Percentiles rank a stretch among this genome's conserved stretches.
Conservation (phyloP, 805 yeast genomes). For the Starmera amethionina region DNA sequence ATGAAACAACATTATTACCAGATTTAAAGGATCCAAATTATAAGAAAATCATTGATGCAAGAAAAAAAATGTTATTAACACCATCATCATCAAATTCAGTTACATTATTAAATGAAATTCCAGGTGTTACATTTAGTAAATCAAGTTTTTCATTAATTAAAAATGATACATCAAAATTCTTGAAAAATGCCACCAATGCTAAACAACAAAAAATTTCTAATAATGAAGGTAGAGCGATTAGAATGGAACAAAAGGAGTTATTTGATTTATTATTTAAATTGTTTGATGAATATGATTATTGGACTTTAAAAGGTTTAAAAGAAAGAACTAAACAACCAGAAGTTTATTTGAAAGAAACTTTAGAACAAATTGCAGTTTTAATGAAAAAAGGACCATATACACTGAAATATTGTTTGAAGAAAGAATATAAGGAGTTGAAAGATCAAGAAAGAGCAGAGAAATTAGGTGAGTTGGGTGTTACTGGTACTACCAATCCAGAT, state of each 20-base stretch:
- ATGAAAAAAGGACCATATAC: slow-evolving; percentile 96
- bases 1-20: slow-evolving; percentile 87
- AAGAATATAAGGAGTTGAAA: slow-evolving; percentile 73
- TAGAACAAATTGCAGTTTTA: slow-evolving; percentile 81
- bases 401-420: slow-evolving; percentile 78
- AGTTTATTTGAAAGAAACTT: slow-evolving; percentile 78
- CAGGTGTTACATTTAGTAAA: slow-evolving; percentile 81
- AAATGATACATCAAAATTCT: slow-evolving; percentile 62
- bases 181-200: slow-evolving; percentile 38
- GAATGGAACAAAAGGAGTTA: slow-evolving; percentile 89
- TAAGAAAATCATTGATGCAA: slow-evolving; percentile 46
- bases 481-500: slow-evolving; percentile 7
- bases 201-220: slow-evolving; percentile 18
- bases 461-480: slow-evolving; percentile 38
- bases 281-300: slow-evolving; percentile 91
- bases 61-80: slow-evolving; percentile 37
- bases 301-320: slow-evolving; percentile 90
- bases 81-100: slow-evolving; percentile 44
- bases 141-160: slow-evolving; percentile 70
- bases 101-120: slow-evolving; percentile 65
- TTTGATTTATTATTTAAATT: slow-evolving; percentile 80
- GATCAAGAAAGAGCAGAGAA: slow-evolving; percentile 69
- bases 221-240: slow-evolving; percentile 75
- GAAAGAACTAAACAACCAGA: slow-evolving; percentile 96
- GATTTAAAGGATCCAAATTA: slow-evolving; percentile 65